Evolutionary conservation across 495 filamentous ascomycete species (phyloP).

Genomic region (Penicillium alfredii): DNA sequence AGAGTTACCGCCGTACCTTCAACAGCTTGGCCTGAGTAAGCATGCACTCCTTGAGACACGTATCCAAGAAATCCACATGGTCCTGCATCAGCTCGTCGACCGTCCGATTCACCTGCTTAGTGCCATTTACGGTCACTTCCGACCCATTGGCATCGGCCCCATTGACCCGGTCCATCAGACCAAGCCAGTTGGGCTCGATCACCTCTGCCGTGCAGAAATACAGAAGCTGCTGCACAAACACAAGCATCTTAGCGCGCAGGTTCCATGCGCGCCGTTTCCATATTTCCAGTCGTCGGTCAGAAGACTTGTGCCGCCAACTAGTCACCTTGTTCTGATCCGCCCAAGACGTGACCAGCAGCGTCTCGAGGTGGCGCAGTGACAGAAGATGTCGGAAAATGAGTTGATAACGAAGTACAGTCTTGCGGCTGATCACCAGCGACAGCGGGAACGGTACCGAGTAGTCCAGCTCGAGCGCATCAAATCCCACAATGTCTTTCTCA

Average conservation of each 20-base stretch:
- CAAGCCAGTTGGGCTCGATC: slow-evolving; percentile 95
- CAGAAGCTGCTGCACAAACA: slow-evolving; percentile 91
- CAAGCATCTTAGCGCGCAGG: slow-evolving; percentile 84
- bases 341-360: slow-evolving; percentile 77
- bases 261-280: slow-evolving; percentile 95
- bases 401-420: slow-evolving; percentile 92
- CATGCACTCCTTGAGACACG: slow-evolving; percentile 98
- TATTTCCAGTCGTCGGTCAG: slow-evolving; percentile 67
- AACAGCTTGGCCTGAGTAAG: slow-evolving; percentile 91
- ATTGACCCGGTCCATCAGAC: slow-evolving; percentile 76
- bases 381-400: slow-evolving; percentile 90
- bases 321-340: slow-evolving; percentile 76
- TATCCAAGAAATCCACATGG: slow-evolving; percentile 96
- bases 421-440: slow-evolving; percentile 90
- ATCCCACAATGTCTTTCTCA: slow-evolving; percentile 82
- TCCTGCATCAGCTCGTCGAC: slow-evolving; percentile 99
- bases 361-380: slow-evolving; percentile 82
- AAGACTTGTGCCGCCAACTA: slow-evolving; percentile 79
- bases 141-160: slow-evolving; percentile 51
- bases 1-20: slow-evolving; percentile 52
- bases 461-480: slow-evolving; percentile 86
- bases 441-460: slow-evolving; percentile 95
- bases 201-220: slow-evolving; percentile 97
- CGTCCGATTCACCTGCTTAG: slow-evolving; percentile 62
- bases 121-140: slow-evolving; percentile 40